Evolutionary conservation across 768 basidiomycete species (phyloP).

Genomic region (Sporobolomyces roseus): DNA sequence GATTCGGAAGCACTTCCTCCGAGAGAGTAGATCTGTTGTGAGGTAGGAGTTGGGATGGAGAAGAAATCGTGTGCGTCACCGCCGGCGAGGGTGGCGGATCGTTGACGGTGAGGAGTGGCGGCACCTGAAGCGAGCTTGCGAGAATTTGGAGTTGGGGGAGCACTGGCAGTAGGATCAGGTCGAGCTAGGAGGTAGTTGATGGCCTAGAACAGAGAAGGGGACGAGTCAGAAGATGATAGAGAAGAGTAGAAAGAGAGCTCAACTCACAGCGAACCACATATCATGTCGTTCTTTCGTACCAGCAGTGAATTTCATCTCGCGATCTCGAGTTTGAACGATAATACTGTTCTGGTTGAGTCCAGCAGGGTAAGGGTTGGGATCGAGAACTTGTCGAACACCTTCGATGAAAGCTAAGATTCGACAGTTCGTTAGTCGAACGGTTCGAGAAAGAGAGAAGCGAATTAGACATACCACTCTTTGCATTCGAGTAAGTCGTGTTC

Average conservation of each 20-base stretch:
- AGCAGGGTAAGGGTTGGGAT: conserved; percentile 92
- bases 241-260: not conserved
- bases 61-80: too few relatives aligned
- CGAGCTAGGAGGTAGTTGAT: conserved; percentile 83
- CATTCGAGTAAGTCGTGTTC: conserved; percentile 82
- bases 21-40: conserved; percentile 19
- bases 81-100: conserved; percentile 11
- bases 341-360: conserved; percentile 90
- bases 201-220: conserved; percentile 57
- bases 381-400: conserved; percentile 82
- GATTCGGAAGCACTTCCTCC: conserved; percentile 38
- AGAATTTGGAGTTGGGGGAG: conserved; percentile 23
- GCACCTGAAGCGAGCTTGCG: conserved; percentile 4
- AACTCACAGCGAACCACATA: conserved; percentile 68
- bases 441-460: conserved; percentile 11
- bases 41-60: not conserved
- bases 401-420: conserved; percentile 61
- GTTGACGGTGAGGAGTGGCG: not conserved
- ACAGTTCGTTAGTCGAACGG: too few relatives aligned
- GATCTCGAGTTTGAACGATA: conserved; percentile 81
- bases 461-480: conserved; percentile 81
- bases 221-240: not conserved
- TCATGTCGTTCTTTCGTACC: conserved; percentile 92
- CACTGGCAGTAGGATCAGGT: conserved; percentile 57
- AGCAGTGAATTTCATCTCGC: conserved; percentile 99